Evolutionary conservation across 164 flowering plant genomes (phyloP).

Genomic region (Chimonanthus salicifolius): DNA sequence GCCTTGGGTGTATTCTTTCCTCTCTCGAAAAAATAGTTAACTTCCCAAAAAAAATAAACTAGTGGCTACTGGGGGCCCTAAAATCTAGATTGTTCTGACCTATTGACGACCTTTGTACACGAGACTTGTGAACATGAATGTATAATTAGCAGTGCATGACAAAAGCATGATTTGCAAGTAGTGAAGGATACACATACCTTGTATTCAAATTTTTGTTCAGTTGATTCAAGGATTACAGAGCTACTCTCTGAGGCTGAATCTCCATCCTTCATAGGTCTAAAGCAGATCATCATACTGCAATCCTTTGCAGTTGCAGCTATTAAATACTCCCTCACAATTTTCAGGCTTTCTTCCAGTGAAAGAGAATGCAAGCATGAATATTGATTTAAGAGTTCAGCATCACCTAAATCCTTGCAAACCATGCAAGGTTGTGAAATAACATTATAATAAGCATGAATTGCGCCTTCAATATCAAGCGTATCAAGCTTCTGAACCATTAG

Average conservation of each 20-base stretch:
- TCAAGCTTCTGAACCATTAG: conserved; percentile 82
- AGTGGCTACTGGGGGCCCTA: no score
- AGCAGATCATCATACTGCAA: conserved; percentile 84
- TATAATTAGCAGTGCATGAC: neutral
- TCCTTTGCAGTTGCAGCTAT: conserved; percentile 95
- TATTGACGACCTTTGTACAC: no score
- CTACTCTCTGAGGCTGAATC: conserved; percentile 26
- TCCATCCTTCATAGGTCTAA: conserved; percentile 36
- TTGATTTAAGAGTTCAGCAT: conserved; percentile 23
- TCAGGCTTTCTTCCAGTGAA: conserved; percentile 60
- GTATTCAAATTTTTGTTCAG: conserved; percentile 67
- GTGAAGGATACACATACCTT: conserved; percentile 42
- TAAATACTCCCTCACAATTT: conserved; percentile 74
- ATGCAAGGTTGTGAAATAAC: conserved; percentile 68
- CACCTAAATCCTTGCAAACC: conserved; percentile 42
- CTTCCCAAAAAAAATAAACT: no score
- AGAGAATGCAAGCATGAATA: conserved; percentile 52
- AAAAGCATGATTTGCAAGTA: neutral
- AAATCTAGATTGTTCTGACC: no score
- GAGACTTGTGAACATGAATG: no score
- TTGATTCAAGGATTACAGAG: conserved; percentile 42
- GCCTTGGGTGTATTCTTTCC: no score
- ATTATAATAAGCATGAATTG: conserved; percentile 86
- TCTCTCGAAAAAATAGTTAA: no score
- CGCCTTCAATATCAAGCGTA: conserved; percentile 83